These are phyloP conservation scores for Penicillium sp. DNA, from an alignment of 2,329 filamentous ascomycete species.

Conservation along the genomic window DNA sequence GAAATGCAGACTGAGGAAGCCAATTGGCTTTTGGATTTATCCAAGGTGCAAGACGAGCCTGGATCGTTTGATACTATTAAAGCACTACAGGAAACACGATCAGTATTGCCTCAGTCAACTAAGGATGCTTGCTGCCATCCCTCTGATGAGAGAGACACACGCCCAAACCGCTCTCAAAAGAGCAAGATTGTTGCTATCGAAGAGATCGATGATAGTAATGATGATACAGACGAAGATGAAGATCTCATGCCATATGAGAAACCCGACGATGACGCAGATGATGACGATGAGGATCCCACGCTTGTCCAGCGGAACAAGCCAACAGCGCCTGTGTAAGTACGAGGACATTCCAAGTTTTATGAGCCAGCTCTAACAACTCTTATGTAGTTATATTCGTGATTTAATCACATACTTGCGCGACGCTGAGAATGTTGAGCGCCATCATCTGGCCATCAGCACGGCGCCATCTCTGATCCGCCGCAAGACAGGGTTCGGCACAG, in stretches of 20 bases:
- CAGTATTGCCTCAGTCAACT: conserved; percentile 16
- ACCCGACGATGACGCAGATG: conserved; percentile 81
- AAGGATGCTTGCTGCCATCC: conserved; percentile 11
- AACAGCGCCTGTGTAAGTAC: conserved; percentile 67
- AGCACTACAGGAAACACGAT: conserved; percentile 17
- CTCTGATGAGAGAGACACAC: conserved; percentile 4
- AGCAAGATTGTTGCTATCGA: conserved; percentile 57
- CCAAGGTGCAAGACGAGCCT: conserved; percentile 59
- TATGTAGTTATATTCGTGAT: conserved; percentile 75
- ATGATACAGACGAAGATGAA: conserved; percentile 55
- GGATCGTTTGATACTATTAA: conserved; percentile 57
- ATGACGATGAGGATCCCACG: conserved; percentile 90
- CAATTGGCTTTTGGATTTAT: conserved; percentile 68
- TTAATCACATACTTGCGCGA: conserved; percentile 76
- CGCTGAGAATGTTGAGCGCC: conserved; percentile 77
- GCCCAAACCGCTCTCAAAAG: conserved; percentile 7
- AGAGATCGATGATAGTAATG: conserved; percentile 58
- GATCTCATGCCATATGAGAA: conserved; percentile 77
- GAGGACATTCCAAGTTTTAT: neutral
- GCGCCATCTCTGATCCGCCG: conserved; percentile 79
- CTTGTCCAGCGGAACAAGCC: conserved; percentile 79
- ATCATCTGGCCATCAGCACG: conserved; percentile 72
- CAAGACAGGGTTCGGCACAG: conserved; percentile 82
- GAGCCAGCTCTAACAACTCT: conserved; percentile 10
- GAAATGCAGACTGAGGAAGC: conserved; percentile 72